Evolutionary conservation across 495 filamentous ascomycete genomes (phyloP), one percentile per base, ranked within the genome.

Genomic region (Xanthoparmelia taractica): DNA sequence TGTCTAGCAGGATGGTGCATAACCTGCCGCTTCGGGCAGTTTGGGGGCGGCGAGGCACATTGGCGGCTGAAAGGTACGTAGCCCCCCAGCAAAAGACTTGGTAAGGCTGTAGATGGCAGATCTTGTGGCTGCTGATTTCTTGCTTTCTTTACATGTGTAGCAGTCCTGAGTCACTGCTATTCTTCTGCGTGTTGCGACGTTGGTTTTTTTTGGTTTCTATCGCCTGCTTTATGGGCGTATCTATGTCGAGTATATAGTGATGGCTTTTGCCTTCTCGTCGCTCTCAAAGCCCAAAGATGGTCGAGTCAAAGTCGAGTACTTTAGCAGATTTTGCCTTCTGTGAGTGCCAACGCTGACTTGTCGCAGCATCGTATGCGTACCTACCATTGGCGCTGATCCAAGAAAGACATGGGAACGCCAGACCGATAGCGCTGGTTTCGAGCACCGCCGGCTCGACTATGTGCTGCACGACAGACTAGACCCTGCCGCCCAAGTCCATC

Each of bases 361-460:
- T 15, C 29, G n/a, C 59, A 80, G 78, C 63, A 76, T 80, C 36
- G 72, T 80, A 23, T 76, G 72, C 4, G 66, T 80, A 20, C 77
- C 77, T 23, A 73, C 77, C 8, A 77, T 80, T 43, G 77, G 77
- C 18, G 77, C 73, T 45, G 71, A 79, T 65, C 73, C 73, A 41
- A 66, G 66, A 52, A 71, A 69, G 50, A 71, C 73, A 38, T 80
- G 77, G 77, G 66, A 57, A 41, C 66, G 62, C 40, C 41, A 52
- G 33, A 61, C 60, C 12, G 60, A 65, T 23, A 67, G 59, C 15
- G 69, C 66, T 11, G 66, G 63, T 8, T 61, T 61, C 10, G 58
- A 65, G 6, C 65, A 59, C 29, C 69, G 73, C 20, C 64, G 61
- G 6, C 65, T 69, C 10, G 73, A 71, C 29, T 57, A 72, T 23